phyloP scores from a whole-genome alignment of 1,284 basidiomycete genomes.

The Sporisorium graminicola region DNA sequence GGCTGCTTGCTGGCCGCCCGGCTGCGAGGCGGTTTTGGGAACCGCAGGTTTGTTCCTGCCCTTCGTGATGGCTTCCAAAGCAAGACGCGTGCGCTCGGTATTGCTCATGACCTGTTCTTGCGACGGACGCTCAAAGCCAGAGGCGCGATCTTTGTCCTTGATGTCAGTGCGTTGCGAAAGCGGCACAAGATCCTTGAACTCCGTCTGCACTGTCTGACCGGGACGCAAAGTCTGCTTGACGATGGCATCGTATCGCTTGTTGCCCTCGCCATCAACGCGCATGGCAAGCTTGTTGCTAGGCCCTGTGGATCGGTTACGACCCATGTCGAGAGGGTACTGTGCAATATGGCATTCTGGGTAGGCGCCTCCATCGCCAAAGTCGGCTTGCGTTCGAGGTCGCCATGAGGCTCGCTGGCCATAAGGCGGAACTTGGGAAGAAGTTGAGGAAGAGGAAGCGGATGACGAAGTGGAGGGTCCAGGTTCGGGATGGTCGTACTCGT shows the following conservation, averaged over 20 bases:
- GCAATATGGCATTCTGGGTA: conserved; percentile 98
- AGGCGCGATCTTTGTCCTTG: conserved; percentile 75
- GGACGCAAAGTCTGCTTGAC: conserved; percentile 91
- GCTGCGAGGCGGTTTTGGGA: conserved; percentile 73
- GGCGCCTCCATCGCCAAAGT: conserved; percentile 92
- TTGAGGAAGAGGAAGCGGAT: conserved; percentile 15
- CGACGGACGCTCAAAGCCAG: conserved; percentile 86
- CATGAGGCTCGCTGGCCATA: conserved; percentile 89
- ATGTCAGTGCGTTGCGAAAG: conserved; percentile 86
- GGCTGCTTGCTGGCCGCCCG: conserved; percentile 40
- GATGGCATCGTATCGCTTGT: conserved; percentile 96
- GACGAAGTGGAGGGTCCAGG: conserved; percentile 26
- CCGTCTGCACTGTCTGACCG: conserved; percentile 88
- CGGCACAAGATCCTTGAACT: conserved; percentile 97
- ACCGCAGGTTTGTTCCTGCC: conserved; percentile 97
- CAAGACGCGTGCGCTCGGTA: conserved; percentile 87
- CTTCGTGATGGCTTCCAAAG: conserved; percentile 91
- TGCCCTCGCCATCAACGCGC: conserved; percentile 95
- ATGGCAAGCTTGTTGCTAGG: conserved; percentile 80
- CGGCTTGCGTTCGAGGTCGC: conserved; percentile 84
- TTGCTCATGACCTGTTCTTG: conserved; percentile 89
- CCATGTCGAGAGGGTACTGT: conserved; percentile 96
- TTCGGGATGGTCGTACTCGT: conserved; percentile 20
- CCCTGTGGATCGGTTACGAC: conserved; percentile 79
- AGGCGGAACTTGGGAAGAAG: conserved; percentile 73